These are phyloP conservation scores for Podospora australis DNA, from an alignment of 495 filamentous ascomycete genomes.

Conservation along the genomic window DNA sequence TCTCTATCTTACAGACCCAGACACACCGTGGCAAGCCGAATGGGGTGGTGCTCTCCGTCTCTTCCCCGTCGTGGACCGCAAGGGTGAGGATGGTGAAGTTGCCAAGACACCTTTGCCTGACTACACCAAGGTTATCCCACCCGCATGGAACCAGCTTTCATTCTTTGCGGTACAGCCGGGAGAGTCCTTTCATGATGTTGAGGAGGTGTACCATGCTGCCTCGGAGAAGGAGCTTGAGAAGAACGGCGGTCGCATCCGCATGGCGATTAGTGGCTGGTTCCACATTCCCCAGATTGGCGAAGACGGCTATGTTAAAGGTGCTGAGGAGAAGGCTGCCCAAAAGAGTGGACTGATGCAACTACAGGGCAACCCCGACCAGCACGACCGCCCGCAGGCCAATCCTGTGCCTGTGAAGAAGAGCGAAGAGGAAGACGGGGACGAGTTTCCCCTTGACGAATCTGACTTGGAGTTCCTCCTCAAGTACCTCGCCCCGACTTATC, in stretches of 20 bases:
- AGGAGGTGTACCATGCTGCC: conserved; percentile 80
- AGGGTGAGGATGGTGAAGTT: conserved; percentile 59
- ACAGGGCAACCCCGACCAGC: conserved; percentile 80
- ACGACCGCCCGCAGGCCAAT: conserved; percentile 70
- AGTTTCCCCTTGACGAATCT: conserved; percentile 52
- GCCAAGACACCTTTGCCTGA: conserved; percentile 73
- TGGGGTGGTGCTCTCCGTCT: conserved; percentile 93
- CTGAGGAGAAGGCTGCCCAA: conserved; percentile 81
- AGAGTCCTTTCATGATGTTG: conserved; percentile 96
- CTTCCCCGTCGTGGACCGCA: conserved; percentile 64
- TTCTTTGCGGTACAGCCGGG: conserved; percentile 98
- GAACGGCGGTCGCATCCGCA: conserved; percentile 68
- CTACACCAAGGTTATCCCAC: conserved; percentile 70
- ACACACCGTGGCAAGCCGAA: conserved; percentile 80
- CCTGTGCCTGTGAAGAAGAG: conserved; percentile 44
- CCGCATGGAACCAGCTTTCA: conserved; percentile 92
- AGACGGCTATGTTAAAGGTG: conserved; percentile 80
- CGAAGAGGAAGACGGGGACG: conserved; percentile 42
- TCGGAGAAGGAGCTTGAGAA: conserved; percentile 47
- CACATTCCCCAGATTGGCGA: conserved; percentile 96
- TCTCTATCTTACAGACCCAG: conserved; percentile 89
- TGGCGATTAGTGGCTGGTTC: conserved; percentile 99
- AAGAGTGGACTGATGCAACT: conserved; percentile 87
- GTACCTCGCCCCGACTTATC: conserved; percentile 81
- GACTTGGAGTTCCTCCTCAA: conserved; percentile 84